These are phyloP conservation scores for Fusarium coffeatum DNA, from an alignment of 2,329 filamentous ascomycete genomes.

Conservation along the genomic window DNA sequence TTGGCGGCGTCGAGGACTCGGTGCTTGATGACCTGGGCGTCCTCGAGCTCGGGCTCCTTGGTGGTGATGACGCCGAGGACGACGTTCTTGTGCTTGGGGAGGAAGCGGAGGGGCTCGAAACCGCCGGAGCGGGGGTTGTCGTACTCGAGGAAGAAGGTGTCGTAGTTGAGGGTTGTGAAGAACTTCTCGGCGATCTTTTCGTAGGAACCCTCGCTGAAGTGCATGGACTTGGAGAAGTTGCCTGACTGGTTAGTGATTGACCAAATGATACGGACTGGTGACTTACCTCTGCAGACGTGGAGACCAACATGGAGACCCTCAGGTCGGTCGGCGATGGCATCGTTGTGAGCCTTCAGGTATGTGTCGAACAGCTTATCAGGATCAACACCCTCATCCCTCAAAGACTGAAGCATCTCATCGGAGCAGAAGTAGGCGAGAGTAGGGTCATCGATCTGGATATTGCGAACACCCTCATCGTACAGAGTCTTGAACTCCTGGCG, in stretches of 20 bases:
- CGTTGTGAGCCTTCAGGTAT: slow-evolving; percentile 80
- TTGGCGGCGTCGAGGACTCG: slow-evolving; percentile 69
- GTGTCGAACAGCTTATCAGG: slow-evolving; percentile 74
- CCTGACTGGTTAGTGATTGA: slow-evolving; percentile 45
- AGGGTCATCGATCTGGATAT: slow-evolving; percentile 72
- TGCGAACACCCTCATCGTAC: slow-evolving; percentile 66
- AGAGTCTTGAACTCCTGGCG: slow-evolving; percentile 65
- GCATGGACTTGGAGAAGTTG: slow-evolving; percentile 71
- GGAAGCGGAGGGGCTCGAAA: slow-evolving; percentile 69
- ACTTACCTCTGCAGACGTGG: slow-evolving; percentile 64
- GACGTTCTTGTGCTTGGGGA: slow-evolving; percentile 71
- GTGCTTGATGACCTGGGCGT: slow-evolving; percentile 64
- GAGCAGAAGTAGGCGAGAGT: slow-evolving; percentile 75
- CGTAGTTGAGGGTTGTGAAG: slow-evolving; percentile 68
- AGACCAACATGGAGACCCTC: slow-evolving; percentile 77
- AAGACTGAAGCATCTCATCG: slow-evolving; percentile 72
- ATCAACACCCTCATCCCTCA: slow-evolving; percentile 66
- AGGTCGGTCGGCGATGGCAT: slow-evolving; percentile 71
- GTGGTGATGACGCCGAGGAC: slow-evolving; percentile 71
- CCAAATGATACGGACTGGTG: accelerated
- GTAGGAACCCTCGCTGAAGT: slow-evolving; percentile 73
- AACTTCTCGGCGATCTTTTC: slow-evolving; percentile 71
- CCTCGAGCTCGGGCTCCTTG: slow-evolving; percentile 69
- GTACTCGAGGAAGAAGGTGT: slow-evolving; percentile 72
- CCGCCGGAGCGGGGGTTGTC: slow-evolving; percentile 69